phyloP scores from a whole-genome alignment of 1,284 basidiomycete species.

The Agroathelia rolfsii region DNA sequence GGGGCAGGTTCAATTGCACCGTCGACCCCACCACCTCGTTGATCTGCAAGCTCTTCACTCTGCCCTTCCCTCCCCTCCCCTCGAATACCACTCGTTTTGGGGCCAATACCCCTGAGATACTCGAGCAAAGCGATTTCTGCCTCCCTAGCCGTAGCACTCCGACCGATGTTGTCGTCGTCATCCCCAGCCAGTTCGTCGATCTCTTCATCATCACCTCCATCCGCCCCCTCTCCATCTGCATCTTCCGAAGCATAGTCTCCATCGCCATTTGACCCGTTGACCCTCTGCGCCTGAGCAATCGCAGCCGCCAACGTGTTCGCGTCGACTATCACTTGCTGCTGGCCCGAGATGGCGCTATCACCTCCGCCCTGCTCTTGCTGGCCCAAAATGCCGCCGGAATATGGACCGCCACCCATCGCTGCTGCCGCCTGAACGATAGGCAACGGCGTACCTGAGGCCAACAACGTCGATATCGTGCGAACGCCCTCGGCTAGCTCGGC shows the following conservation, averaged over 20 bases:
- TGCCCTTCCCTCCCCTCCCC: slow-evolving; percentile 19
- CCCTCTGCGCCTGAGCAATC: slow-evolving; percentile 47
- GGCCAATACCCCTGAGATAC: slow-evolving; percentile 35
- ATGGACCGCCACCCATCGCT: slow-evolving; percentile 16
- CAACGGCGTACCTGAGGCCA: slow-evolving; percentile 24
- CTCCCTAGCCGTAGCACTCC: slow-evolving; percentile 31
- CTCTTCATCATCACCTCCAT: slow-evolving; percentile 43
- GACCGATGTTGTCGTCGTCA: slow-evolving; percentile 37
- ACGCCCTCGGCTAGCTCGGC: slow-evolving; percentile 57
- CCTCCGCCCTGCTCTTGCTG: slow-evolving; percentile 62
- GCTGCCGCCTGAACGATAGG: slow-evolving; percentile 13
- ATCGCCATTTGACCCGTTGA: too few relatives aligned
- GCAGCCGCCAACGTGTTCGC: too few relatives aligned
- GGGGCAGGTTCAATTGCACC: too few relatives aligned
- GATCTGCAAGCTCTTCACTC: slow-evolving; percentile 4
- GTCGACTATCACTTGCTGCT: too few relatives aligned
- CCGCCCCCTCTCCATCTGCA: slow-evolving; percentile 25
- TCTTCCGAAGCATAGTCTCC: slow-evolving; percentile 12
- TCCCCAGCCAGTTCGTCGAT: slow-evolving; percentile 15
- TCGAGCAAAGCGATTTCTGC: slow-evolving; percentile 37
- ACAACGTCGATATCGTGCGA: slow-evolving; percentile 57
- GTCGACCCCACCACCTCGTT: slow-evolving; percentile 9
- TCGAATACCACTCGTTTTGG: slow-evolving; percentile 51
- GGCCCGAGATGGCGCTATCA: too few relatives aligned
- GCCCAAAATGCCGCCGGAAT: slow-evolving; percentile 50